Evolutionary conservation across 2,329 filamentous ascomycete genomes (phyloP), one percentile per base, ranked within the genome.

Genomic region (Geoglossum cookeanum): DNA sequence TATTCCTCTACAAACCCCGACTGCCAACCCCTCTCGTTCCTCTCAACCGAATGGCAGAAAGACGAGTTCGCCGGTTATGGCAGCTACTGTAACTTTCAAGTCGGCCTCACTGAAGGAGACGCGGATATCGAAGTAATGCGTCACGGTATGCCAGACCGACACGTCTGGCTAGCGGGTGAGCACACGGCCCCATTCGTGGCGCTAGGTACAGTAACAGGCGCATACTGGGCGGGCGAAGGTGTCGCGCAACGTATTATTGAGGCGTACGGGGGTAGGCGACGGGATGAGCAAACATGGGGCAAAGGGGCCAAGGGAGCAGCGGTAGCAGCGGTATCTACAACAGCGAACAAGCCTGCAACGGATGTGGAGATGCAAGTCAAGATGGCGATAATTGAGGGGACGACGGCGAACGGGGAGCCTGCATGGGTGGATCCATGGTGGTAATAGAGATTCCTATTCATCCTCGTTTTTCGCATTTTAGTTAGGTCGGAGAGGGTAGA

Each of bases 141-240:
- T 29, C 64, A 68, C 1, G 78, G 78, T 0, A 64, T 75, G 61
- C 82, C 81, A 0, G 80, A 79, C 11, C 72, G 80, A 27, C 81
- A 85, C 0, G 66, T 95, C 7, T 95, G 89, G 89, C 75, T 95
- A 62, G 89, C 89, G 0, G 89, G 89, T 0, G 89, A 95, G 70
- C 89, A 95, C 70, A 94, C 88, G 27, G 84, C 87, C 57, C 89
- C 90, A 3, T 94, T 95, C 71, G 82, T 94, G 32, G 89, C 86
- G 9, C 69, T 96, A 60, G 91, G 90, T 0, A 96, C 90, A 3
- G 85, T 84, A 11, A 94, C 88, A 0, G 91, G 91, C 0, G 91
- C 91, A 9, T 96, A 88, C 68, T 94, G 87, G 87, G 88, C 85
- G 67, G 90, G 90, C 1, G 87, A 94, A 71, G 78, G 77, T 22